Conservation (phyloP, 495 filamentous ascomycete genomes). For the Coniosporium apollinis region DNA sequence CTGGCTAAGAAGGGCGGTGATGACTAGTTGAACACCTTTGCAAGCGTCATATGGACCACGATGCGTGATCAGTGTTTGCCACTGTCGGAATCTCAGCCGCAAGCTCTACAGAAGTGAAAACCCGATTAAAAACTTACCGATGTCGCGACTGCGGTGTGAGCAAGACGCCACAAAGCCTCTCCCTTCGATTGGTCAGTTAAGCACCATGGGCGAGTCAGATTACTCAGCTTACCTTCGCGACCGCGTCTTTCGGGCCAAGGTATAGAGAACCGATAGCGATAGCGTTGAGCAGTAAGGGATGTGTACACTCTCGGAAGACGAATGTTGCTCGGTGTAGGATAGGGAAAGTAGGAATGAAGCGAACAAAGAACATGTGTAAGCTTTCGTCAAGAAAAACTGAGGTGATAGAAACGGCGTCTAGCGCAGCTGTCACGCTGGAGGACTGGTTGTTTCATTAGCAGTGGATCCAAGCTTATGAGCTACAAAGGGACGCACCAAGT, state of each 20-base stretch:
- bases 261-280: conserved; percentile 35
- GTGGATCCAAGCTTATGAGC: no score
- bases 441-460: conserved; percentile 17
- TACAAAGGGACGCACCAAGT: conserved; percentile 24
- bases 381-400: conserved; percentile 34
- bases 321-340: conserved; percentile 33
- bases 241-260: conserved; percentile 29
- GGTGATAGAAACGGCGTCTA: conserved; percentile 30
- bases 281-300: conserved; percentile 30
- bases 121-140: conserved; percentile 17
- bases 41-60: conserved; percentile 30
- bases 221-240: conserved; percentile 24
- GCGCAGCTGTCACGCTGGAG: conserved; percentile 30
- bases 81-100: conserved; percentile 12
- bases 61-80: conserved; percentile 33
- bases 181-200: conserved; percentile 14
- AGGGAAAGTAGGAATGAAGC: conserved; percentile 34
- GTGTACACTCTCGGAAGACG: conserved; percentile 32
- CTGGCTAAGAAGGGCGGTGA: conserved; percentile 31
- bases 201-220: background rate
- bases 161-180: conserved; percentile 31
- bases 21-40: conserved; percentile 30
- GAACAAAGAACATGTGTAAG: conserved; percentile 34
- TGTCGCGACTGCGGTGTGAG: conserved; percentile 32
- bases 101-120: background rate